These are phyloP conservation scores for Trichaptum fuscoviolaceum DNA, from an alignment of 768 basidiomycete genomes.

Conservation along the genomic window DNA sequence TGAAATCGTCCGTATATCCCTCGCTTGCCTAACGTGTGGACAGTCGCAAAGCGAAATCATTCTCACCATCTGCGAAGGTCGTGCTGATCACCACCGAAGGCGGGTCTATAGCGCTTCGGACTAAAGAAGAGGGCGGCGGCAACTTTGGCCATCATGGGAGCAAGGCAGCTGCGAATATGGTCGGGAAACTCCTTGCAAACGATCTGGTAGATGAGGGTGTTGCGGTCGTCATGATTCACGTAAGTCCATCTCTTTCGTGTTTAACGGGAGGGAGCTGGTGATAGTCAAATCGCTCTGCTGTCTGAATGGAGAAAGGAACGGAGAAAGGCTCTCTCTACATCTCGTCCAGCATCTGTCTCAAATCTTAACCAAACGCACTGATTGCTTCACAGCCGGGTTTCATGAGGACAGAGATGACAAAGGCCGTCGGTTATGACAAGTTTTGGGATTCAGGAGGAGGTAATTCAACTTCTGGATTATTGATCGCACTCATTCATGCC, in stretches of 20 bases:
- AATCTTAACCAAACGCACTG: background rate
- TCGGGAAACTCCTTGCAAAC: slow-evolving; percentile 35
- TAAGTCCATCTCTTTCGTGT: slow-evolving; percentile 18
- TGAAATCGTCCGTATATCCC: background rate
- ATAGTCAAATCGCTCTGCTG: background rate
- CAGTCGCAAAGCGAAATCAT: slow-evolving; percentile 18
- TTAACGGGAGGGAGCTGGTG: background rate
- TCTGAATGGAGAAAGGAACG: background rate
- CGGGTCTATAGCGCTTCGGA: slow-evolving; percentile 38
- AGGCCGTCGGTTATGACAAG: slow-evolving; percentile 37
- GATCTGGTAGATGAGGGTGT: slow-evolving; percentile 36
- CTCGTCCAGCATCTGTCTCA: too few species aligned
- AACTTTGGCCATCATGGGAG: slow-evolving; percentile 46
- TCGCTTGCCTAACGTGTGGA: background rate
- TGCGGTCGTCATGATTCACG: slow-evolving; percentile 39
- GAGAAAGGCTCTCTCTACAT: too few species aligned
- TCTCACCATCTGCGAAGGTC: slow-evolving; percentile 31
- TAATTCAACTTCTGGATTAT: slow-evolving; percentile 13
- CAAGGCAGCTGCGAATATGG: slow-evolving; percentile 46
- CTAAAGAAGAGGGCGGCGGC: slow-evolving; percentile 39
- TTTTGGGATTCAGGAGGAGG: slow-evolving; percentile 41
- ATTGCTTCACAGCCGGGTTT: slow-evolving; percentile 36
- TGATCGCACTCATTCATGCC: background rate
- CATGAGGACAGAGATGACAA: slow-evolving; percentile 43
- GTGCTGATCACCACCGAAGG: slow-evolving; percentile 42